Conservation (phyloP, 108 stramenopile genomes). For the Nitzschia sp. region DNA sequence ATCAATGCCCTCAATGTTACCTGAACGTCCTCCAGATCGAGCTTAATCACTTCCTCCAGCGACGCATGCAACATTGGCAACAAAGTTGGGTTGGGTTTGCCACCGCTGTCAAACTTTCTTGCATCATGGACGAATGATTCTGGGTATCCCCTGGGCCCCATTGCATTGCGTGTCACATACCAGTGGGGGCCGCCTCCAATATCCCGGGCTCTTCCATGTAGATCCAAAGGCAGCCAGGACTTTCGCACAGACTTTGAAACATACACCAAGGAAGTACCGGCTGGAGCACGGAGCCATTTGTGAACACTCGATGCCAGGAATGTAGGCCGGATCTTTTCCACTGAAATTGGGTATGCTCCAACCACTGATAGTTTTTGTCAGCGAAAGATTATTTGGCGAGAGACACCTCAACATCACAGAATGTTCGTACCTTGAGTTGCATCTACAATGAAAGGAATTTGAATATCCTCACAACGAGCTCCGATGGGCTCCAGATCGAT, state of each 20-base stretch:
- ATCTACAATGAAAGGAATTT: constrained; percentile 44
- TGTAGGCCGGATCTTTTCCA: constrained; percentile 24
- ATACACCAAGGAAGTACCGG: constrained; percentile 22
- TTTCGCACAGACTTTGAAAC: constrained; percentile 24
- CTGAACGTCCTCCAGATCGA: constrained; percentile 29
- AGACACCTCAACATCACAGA: background rate
- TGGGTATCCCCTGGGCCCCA: constrained; percentile 46
- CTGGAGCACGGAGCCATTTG: constrained; percentile 35
- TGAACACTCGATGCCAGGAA: constrained; percentile 48
- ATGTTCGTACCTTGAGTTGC: constrained; percentile 44
- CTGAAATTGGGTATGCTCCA: constrained; percentile 34
- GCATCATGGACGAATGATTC: constrained; percentile 49
- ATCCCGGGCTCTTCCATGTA: constrained; percentile 45
- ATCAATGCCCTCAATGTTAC: constrained; percentile 25
- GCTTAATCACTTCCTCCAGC: constrained; percentile 33
- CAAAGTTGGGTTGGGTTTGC: constrained; percentile 45
- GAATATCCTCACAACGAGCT: constrained; percentile 22
- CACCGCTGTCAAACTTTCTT: constrained; percentile 55
- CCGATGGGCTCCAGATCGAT: constrained; percentile 44
- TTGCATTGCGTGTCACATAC: constrained; percentile 30
- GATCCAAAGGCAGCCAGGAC: constrained; percentile 51
- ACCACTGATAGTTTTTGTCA: constrained; percentile 9
- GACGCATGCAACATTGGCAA: constrained; percentile 48
- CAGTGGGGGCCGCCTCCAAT: constrained; percentile 12
- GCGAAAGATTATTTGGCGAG: background rate